Conservation (phyloP, 106 monocot genomes). For the Phalaenopsis equestris region DNA sequence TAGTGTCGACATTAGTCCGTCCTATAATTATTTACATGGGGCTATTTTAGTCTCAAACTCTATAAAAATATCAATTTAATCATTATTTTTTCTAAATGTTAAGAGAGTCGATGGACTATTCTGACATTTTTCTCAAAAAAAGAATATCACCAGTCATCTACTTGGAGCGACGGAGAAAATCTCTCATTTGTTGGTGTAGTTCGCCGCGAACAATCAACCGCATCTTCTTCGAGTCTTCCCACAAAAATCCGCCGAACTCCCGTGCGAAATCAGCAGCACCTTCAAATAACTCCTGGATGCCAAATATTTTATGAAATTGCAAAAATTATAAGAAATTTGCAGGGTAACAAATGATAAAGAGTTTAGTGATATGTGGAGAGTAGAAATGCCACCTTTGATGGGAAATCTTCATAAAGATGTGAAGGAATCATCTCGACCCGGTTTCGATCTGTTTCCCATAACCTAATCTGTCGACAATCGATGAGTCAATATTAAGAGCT, state of each 20-base stretch:
- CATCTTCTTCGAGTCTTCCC: conserved; percentile 75
- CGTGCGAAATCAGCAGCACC: conserved; percentile 83
- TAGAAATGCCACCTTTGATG: conserved; percentile 52
- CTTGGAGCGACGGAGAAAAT: conserved; percentile 73
- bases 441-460: conserved; percentile 93
- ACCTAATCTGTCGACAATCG: conserved; percentile 55
- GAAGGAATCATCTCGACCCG: conserved; percentile 77
- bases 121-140: no score
- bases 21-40: no score
- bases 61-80: no score
- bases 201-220: conserved; percentile 67
- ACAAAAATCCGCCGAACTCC: conserved; percentile 66
- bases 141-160: conserved; percentile 5
- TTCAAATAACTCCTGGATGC: conserved; percentile 80
- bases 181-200: conserved; percentile 77
- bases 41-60: no score
- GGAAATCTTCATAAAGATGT: conserved; percentile 96
- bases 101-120: no score
- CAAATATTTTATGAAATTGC: background rate
- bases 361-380: background rate
- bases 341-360: background rate
- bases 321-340: background rate
- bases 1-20: no score
- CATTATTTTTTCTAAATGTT: no score
- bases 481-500: background rate